Base-by-base conservation (phyloP, 805 yeast species). In the Wickerhamiella nectarea region DNA sequence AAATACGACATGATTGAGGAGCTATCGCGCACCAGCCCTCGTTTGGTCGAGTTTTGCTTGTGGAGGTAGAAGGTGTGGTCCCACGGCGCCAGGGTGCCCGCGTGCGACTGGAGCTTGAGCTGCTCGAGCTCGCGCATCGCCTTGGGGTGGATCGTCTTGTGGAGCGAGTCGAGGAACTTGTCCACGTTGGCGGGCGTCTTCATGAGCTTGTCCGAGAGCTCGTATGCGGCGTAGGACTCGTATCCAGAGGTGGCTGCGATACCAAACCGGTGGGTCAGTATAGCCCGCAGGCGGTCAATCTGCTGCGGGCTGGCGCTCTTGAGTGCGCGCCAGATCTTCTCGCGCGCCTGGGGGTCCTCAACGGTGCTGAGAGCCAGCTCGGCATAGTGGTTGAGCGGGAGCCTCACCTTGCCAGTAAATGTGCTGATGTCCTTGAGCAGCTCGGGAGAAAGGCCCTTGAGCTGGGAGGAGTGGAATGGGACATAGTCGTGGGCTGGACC, bases 201-300 rank as follows among this genome's bases (percentile, higher is more conserved):
- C 7, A 94, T 94, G 94, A 91, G 83, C 59, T 91, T 91, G 48
- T 85, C 94, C 48, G 75, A 76, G 26, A 91, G 64, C 56, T 84
- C 93, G 56, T 91, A 87, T 33, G 80, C 78, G 0, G 89, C 75
- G 61, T 67, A 91, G 28, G 80, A 76, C 18, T 63, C 52, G 55
- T 74, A 74, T 0, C 93, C 89, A 65, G 89, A 67, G 62, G 84
- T 66, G 37, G 68, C 67, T 0, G 97, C 86, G 28, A 91, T 62
- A 1, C 74, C 64, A 2, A 80, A 80, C 45, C 98, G 67, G 48
- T 75, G 71, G 43, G 70, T 69, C 26, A 89, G 58, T 50, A 91
- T 65, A 25, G 65, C 65, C 38, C 74, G 75, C 43, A 91, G 63
- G 5, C 73, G 61, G 1, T 61, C 57, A 1, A 85, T 70, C 56